phyloP scores from a whole-genome alignment of 208 protist genomes.

The Crithidia brevicula region DNA sequence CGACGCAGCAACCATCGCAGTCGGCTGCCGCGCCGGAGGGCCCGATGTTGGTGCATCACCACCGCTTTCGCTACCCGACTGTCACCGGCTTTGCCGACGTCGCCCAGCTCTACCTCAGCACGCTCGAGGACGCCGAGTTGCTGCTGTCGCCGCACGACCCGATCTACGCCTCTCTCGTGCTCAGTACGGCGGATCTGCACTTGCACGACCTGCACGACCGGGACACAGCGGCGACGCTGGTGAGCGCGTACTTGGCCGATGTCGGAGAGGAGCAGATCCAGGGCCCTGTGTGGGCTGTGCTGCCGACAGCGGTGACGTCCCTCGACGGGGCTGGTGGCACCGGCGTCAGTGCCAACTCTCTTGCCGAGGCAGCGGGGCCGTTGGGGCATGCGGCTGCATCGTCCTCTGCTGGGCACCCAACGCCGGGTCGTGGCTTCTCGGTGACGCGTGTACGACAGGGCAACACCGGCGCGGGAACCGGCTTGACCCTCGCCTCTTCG shows the following conservation, averaged over 20 bases:
- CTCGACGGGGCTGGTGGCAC: too few species aligned
- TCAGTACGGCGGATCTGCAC: slow-evolving; percentile 74
- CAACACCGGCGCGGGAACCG: slow-evolving; percentile 11
- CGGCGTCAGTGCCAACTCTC: too few species aligned
- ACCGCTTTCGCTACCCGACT: slow-evolving; percentile 71
- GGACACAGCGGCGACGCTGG: slow-evolving; percentile 30
- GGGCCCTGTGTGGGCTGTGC: slow-evolving; percentile 26
- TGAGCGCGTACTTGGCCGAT: slow-evolving; percentile 67
- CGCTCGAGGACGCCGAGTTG: slow-evolving; percentile 69
- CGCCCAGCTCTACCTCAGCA: slow-evolving; percentile 57
- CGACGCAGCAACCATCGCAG: background rate
- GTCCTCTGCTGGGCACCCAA: background rate
- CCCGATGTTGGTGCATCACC: slow-evolving; percentile 58
- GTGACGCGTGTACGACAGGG: slow-evolving; percentile 49
- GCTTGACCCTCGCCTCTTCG: slow-evolving; percentile 3
- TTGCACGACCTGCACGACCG: slow-evolving; percentile 34
- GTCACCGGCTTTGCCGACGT: slow-evolving; percentile 64
- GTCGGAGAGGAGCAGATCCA: slow-evolving; percentile 76
- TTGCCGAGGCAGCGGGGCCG: background rate
- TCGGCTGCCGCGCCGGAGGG: slow-evolving; percentile 18
- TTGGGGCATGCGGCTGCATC: too few species aligned
- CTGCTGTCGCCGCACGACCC: slow-evolving; percentile 85
- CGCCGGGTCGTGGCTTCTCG: slow-evolving; percentile 43
- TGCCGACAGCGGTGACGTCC: slow-evolving; percentile 16
- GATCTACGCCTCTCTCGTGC: slow-evolving; percentile 79